Evolutionary conservation across 148 eudicot genomes (phyloP).

Genomic region (Cornus kousa): DNA sequence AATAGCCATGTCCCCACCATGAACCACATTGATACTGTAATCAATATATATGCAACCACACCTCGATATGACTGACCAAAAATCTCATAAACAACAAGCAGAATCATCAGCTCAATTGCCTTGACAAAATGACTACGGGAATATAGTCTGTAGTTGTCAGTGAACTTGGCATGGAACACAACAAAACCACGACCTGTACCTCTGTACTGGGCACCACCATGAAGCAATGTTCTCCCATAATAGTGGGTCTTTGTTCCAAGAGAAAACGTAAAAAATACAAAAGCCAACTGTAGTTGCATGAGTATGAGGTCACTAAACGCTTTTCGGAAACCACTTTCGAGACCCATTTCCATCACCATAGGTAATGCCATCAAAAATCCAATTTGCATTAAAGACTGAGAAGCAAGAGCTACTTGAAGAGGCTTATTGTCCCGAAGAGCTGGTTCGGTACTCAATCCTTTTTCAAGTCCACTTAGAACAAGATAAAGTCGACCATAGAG

Average conservation of each 20-base stretch:
- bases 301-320: conserved; percentile 56
- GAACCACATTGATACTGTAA: conserved; percentile 62
- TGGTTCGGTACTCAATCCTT: conserved; percentile 34
- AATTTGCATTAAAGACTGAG: conserved; percentile 67
- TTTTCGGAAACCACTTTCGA: conserved; percentile 62
- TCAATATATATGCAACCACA: conserved; percentile 44
- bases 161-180: conserved; percentile 72
- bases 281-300: conserved; percentile 74
- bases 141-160: conserved; percentile 65
- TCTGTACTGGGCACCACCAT: conserved; percentile 78
- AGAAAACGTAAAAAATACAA: conserved; percentile 72
- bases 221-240: conserved; percentile 69
- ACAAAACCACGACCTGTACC: conserved; percentile 81
- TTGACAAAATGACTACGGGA: conserved; percentile 76
- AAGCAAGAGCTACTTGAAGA: conserved; percentile 76
- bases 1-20: conserved; percentile 74
- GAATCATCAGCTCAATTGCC: conserved; percentile 64
- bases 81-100: conserved; percentile 57
- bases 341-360: conserved; percentile 76
- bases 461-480: conserved; percentile 70
- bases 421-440: conserved; percentile 50
- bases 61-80: conserved; percentile 47
- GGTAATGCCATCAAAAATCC: conserved; percentile 71
- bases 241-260: conserved; percentile 74
- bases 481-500: conserved; percentile 80